Percentiles rank a stretch among this genome's conserved stretches.
phyloP scores from a whole-genome alignment of 2,329 filamentous ascomycete genomes.

The Verticillium nubilum region DNA sequence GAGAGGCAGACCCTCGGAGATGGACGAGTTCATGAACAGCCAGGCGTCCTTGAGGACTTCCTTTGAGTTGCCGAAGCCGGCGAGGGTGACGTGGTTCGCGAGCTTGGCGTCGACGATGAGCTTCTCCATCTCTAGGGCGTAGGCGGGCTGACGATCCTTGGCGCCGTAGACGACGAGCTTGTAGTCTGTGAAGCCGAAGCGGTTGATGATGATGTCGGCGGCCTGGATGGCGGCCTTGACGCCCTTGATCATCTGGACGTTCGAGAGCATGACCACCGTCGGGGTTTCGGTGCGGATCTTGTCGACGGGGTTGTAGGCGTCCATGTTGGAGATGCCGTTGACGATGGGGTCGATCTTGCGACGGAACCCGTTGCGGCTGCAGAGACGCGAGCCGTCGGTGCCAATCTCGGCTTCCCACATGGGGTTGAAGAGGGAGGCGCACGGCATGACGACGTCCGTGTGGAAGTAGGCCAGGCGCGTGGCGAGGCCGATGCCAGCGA shows the following conservation, averaged over 20 bases:
- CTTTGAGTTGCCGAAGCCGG: conserved; percentile 51
- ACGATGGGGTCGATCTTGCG: conserved; percentile 60
- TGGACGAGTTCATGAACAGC: conserved; percentile 53
- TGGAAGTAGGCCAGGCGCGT: conserved; percentile 41
- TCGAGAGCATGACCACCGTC: conserved; percentile 61
- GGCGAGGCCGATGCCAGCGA: conserved; percentile 40
- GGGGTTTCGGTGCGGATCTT: conserved; percentile 53
- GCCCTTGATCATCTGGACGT: conserved; percentile 55
- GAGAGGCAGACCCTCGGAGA: conserved; percentile 50
- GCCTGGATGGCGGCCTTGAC: conserved; percentile 60
- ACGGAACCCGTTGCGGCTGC: conserved; percentile 50
- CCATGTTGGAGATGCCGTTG: conserved; percentile 61
- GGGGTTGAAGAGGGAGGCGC: conserved; percentile 57
- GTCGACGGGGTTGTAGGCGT: conserved; percentile 54
- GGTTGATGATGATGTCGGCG: conserved; percentile 60
- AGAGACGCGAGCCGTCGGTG: conserved; percentile 48
- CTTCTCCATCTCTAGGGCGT: conserved; percentile 53
- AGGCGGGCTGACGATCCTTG: conserved; percentile 56
- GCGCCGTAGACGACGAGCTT: conserved; percentile 58
- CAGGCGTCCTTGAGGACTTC: conserved; percentile 50
- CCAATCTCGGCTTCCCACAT: conserved; percentile 60
- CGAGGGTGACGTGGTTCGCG: conserved; percentile 42
- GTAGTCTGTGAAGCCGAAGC: conserved; percentile 62
- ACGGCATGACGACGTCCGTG: conserved; percentile 54
- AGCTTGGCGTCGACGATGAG: conserved; percentile 52